Evolutionary conservation across 352 stramenopile species (phyloP).

Genomic region (Globisporangium takayamanum): DNA sequence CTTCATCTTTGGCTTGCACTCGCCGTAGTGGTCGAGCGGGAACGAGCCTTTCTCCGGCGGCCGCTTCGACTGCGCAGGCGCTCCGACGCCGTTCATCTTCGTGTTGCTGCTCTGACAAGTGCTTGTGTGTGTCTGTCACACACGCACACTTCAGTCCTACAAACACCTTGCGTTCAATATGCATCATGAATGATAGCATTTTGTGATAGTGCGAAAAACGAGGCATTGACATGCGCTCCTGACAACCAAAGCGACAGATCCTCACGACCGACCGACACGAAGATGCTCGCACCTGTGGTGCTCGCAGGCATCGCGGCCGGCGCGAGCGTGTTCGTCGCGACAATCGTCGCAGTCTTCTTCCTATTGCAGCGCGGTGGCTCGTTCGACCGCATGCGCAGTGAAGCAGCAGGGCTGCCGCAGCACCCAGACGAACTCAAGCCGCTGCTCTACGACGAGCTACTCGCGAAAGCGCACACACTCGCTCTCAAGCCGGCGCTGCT

Average conservation of each 20-base stretch:
- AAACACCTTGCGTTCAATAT: background rate
- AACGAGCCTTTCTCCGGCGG: constrained; percentile 89
- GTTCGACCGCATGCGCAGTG: constrained; percentile 83
- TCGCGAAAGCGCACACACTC: constrained; percentile 37
- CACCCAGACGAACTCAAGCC: constrained; percentile 64
- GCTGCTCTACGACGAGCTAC: constrained; percentile 84
- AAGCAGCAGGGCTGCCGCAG: constrained; percentile 60
- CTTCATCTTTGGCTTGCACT: constrained; percentile 87
- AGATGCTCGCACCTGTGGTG: constrained; percentile 53
- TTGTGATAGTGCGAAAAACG: no score
- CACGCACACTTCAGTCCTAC: background rate
- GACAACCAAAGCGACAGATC: background rate
- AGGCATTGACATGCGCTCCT: background rate
- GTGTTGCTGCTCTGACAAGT: background rate
- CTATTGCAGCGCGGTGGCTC: constrained; percentile 78
- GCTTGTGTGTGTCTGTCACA: background rate
- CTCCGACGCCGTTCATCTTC: constrained; percentile 74
- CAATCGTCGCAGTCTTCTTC: constrained; percentile 77
- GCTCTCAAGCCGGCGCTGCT: constrained; percentile 29
- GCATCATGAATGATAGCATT: no score
- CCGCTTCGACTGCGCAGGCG: constrained; percentile 60
- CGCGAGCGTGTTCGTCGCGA: constrained; percentile 76
- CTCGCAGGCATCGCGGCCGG: constrained; percentile 75
- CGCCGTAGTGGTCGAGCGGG: constrained; percentile 86
- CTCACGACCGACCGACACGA: background rate